These are phyloP conservation scores for Leucocoprinus birnbaumii DNA, from an alignment of 768 basidiomycete species.

Conservation along the genomic window DNA sequence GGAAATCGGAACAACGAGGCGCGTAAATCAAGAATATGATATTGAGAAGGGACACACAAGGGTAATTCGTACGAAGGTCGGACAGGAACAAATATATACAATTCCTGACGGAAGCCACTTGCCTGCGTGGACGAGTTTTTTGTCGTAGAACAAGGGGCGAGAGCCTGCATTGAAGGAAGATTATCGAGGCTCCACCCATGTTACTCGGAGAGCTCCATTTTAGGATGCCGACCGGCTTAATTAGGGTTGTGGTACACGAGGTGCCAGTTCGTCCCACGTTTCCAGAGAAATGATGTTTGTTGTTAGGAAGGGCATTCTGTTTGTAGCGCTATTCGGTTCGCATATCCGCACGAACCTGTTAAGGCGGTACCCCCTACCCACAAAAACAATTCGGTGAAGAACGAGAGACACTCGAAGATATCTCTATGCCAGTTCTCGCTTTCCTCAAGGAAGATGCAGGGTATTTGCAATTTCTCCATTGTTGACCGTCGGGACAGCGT, in stretches of 20 bases:
- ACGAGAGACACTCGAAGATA: neutral
- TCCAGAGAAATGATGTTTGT: constrained; percentile 11
- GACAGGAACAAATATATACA: neutral
- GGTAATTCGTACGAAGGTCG: neutral
- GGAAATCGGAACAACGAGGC: too few relatives aligned
- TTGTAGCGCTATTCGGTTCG: constrained; percentile 7
- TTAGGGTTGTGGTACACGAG: constrained; percentile 7
- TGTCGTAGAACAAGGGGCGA: constrained; percentile 1
- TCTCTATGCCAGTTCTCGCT: too few relatives aligned
- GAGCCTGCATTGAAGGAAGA: neutral
- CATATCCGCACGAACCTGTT: neutral
- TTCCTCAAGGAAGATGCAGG: neutral
- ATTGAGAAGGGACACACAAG: neutral
- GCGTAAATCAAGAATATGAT: too few relatives aligned
- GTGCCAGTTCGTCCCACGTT: constrained; percentile 7
- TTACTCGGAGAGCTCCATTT: neutral
- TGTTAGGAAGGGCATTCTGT: constrained; percentile 8
- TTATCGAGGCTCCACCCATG: constrained; percentile 4
- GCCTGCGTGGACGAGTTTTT: constrained; percentile 4
- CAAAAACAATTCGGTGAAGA: neutral
- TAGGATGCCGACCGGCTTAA: constrained; percentile 4
- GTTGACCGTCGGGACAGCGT: neutral
- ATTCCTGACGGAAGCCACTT: neutral
- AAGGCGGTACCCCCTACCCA: neutral
- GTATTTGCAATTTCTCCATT: neutral